These are phyloP conservation scores for Bathelium albidoporum DNA, from an alignment of 495 filamentous ascomycete genomes.

Conservation along the genomic window DNA sequence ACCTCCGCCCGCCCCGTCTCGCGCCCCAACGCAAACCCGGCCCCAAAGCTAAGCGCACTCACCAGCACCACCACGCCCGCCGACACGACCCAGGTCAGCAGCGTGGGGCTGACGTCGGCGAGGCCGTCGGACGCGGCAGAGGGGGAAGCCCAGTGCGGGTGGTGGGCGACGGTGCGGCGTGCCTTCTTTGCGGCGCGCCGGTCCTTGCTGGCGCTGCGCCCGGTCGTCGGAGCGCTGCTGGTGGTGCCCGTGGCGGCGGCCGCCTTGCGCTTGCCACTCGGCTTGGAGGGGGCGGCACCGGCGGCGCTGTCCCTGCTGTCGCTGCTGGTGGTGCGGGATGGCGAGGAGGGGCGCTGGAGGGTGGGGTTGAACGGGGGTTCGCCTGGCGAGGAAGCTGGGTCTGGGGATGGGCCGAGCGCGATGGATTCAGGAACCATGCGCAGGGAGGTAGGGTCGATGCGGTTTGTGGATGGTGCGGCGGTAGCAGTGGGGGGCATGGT, in stretches of 20 bases:
- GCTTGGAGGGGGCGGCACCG: constrained; percentile 8
- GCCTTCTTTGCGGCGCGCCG: constrained; percentile 19
- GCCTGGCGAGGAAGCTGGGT: constrained; percentile 7
- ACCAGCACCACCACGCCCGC: constrained; percentile 89
- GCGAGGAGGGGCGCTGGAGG: constrained; percentile 18
- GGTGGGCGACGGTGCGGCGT: neutral
- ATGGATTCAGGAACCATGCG: constrained; percentile 69
- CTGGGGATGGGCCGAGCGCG: constrained; percentile 39
- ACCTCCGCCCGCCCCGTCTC: constrained; percentile 66
- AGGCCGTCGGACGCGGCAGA: constrained; percentile 11
- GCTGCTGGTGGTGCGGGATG: constrained; percentile 13
- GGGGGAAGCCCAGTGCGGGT: constrained; percentile 11
- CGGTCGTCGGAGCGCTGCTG: neutral
- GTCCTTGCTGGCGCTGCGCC: constrained; percentile 18
- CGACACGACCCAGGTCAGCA: constrained; percentile 84
- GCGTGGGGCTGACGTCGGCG: constrained; percentile 51
- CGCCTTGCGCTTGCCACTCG: constrained; percentile 27
- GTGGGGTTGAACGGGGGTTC: constrained; percentile 14
- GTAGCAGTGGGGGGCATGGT: constrained; percentile 23
- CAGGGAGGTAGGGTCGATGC: constrained; percentile 44
- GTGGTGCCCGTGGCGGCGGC: constrained; percentile 1
- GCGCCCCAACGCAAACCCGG: constrained; percentile 78
- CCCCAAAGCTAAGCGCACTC: constrained; percentile 83
- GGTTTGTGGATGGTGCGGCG: constrained; percentile 21
- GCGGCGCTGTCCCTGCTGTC: constrained; percentile 15